Conservation (phyloP, 1,139 yeast species). For the Geotrichum aggregatum region DNA sequence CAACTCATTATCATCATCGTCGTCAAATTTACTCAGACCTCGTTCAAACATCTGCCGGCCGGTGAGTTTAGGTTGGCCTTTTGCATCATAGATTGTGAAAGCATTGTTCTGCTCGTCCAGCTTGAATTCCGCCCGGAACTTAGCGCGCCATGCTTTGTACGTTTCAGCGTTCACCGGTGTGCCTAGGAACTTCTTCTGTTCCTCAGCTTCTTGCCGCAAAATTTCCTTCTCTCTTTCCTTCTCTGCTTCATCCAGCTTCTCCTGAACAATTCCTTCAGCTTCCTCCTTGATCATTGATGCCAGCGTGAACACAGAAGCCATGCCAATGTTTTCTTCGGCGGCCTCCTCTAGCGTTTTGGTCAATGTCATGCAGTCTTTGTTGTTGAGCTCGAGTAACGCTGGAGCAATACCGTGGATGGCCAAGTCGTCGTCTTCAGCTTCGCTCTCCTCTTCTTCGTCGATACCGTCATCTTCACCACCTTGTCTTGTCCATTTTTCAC, state of each 20-base stretch:
- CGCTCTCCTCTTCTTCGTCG: conserved; percentile 44
- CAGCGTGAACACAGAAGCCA: conserved; percentile 81
- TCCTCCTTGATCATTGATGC: conserved; percentile 73
- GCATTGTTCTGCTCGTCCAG: conserved; percentile 50
- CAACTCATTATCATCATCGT: conserved; percentile 42
- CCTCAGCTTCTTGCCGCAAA: conserved; percentile 60
- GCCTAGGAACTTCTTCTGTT: conserved; percentile 69
- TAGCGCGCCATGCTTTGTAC: conserved; percentile 63
- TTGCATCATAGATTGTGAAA: conserved; percentile 54
- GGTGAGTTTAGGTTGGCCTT: conserved; percentile 58
- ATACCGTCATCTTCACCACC: conserved; percentile 36
- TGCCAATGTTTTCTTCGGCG: conserved; percentile 73
- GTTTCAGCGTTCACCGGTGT: conserved; percentile 75
- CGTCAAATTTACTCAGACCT: conserved; percentile 71
- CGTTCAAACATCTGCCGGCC: conserved; percentile 87
- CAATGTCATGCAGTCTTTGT: conserved; percentile 43
- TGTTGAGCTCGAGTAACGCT: conserved; percentile 27
- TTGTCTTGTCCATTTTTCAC: conserved; percentile 34
- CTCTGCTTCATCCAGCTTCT: conserved; percentile 55
- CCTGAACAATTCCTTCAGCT: conserved; percentile 62
- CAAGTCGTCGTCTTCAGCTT: conserved; percentile 41
- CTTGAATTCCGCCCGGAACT: conserved; percentile 53
- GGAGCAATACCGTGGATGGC: conserved; percentile 20
- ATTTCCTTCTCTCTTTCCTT: conserved; percentile 55
- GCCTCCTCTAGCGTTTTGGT: conserved; percentile 43